Evolutionary conservation across 768 basidiomycete genomes (phyloP).

Genomic region (Asterophora lycoperdoides): DNA sequence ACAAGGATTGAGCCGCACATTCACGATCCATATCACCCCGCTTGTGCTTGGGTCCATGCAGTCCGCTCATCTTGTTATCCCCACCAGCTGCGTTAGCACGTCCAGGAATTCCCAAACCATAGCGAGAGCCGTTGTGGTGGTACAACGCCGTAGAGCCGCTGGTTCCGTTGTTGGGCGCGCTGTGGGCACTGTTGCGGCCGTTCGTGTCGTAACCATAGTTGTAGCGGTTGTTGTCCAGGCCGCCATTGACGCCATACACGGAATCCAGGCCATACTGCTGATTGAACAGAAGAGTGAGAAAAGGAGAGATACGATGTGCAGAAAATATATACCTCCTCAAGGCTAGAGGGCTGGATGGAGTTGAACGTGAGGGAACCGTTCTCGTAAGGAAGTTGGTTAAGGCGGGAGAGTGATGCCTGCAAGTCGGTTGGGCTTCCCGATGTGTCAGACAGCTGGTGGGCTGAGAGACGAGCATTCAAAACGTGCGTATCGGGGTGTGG

Average conservation of each 20-base stretch:
- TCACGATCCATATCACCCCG: slow-evolving; percentile 89
- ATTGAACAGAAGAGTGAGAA: slow-evolving; percentile 11
- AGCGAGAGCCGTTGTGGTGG: slow-evolving; percentile 73
- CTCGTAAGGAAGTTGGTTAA: slow-evolving; percentile 58
- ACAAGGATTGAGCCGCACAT: slow-evolving; percentile 39
- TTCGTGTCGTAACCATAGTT: slow-evolving; percentile 55
- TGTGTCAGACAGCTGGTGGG: slow-evolving; percentile 48
- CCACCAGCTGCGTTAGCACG: slow-evolving; percentile 44
- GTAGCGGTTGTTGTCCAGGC: slow-evolving; percentile 50
- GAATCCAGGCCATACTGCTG: slow-evolving; percentile 59
- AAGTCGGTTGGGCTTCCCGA: slow-evolving; percentile 51
- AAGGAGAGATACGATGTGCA: slow-evolving; percentile 4
- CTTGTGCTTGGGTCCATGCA: slow-evolving; percentile 93
- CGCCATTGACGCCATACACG: slow-evolving; percentile 45
- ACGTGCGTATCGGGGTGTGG: slow-evolving; percentile 59
- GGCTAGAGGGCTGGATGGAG: slow-evolving; percentile 40
- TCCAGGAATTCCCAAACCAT: slow-evolving; percentile 59
- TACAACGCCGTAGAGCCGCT: slow-evolving; percentile 75
- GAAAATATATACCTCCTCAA: slow-evolving; percentile 52
- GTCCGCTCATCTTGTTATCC: slow-evolving; percentile 82
- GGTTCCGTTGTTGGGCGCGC: slow-evolving; percentile 28
- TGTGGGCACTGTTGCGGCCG: slow-evolving; percentile 30
- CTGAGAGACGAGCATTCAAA: slow-evolving; percentile 59
- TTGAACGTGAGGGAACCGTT: slow-evolving; percentile 50
- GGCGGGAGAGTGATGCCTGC: slow-evolving; percentile 68